Percentiles rank a stretch among this genome's conserved stretches.
Evolutionary conservation across 345 rosid genomes (phyloP).

Genomic region (Capsella bursapastoris): DNA sequence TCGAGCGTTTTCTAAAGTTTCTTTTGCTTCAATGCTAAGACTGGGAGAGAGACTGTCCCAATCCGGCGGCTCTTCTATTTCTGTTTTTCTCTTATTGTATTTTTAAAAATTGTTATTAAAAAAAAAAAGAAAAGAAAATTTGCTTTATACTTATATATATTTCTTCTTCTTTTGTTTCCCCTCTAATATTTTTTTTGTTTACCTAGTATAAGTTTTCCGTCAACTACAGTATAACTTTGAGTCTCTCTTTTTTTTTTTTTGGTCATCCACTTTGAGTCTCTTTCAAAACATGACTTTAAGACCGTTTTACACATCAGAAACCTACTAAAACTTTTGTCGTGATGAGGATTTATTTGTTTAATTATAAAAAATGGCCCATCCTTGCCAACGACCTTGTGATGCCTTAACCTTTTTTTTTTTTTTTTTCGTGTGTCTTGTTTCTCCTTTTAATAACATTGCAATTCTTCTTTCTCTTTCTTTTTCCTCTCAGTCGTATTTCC

Average conservation of each 20-base stretch:
- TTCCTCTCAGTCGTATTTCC: slow-evolving; percentile 15
- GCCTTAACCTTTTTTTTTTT: slow-evolving; percentile 22
- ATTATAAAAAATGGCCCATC: slow-evolving; percentile 13
- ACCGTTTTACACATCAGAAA: slow-evolving; percentile 49
- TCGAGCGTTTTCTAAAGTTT: slow-evolving; percentile 13
- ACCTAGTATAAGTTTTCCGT: neutral
- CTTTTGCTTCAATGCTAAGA: slow-evolving; percentile 43
- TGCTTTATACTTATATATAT: neutral
- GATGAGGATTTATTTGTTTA: slow-evolving; percentile 18
- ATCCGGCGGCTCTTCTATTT: slow-evolving; percentile 16
- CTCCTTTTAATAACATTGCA: slow-evolving; percentile 43
- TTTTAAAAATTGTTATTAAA: too few relatives aligned
- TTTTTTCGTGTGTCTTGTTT: slow-evolving; percentile 32
- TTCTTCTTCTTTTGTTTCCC: neutral
- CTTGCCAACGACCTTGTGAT: slow-evolving; percentile 37
- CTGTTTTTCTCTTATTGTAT: neutral
- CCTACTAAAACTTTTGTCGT: slow-evolving; percentile 42
- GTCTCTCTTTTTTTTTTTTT: slow-evolving; percentile 1
- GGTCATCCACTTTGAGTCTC: slow-evolving; percentile 21
- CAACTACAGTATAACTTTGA: slow-evolving; percentile 30
- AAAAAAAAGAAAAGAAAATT: too few relatives aligned
- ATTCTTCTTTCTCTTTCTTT: slow-evolving; percentile 26
- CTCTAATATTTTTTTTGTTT: neutral
- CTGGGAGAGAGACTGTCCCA: slow-evolving; percentile 38
- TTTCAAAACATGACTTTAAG: slow-evolving; percentile 43